A percentile compares a stretch with the other conserved stretches of the same genome.
Evolutionary conservation across 2,329 filamentous ascomycete genomes (phyloP).

Genomic region (Cladosporium cucumerinum): DNA sequence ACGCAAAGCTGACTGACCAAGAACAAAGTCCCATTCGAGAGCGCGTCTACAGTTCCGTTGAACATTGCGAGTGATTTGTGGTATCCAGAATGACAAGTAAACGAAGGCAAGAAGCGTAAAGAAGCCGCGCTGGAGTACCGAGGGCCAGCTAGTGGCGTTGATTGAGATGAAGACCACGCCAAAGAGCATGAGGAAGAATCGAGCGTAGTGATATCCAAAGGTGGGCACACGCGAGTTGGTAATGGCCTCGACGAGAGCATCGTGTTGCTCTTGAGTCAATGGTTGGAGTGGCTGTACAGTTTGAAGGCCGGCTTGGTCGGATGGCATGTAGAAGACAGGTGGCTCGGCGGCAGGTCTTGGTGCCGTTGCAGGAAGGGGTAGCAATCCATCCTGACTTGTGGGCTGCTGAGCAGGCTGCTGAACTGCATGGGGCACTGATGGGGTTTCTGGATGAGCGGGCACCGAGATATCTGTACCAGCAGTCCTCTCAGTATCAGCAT

Average conservation of each 20-base stretch:
- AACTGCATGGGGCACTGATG: conserved; percentile 23
- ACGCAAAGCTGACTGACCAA: conserved; percentile 76
- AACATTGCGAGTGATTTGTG: conserved; percentile 87
- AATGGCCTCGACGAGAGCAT: conserved; percentile 39
- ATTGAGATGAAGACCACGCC: conserved; percentile 57
- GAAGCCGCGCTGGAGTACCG: conserved; percentile 51
- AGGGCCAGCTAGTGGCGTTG: conserved; percentile 57
- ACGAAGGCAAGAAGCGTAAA: conserved; percentile 62
- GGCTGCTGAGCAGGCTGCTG: conserved; percentile 24
- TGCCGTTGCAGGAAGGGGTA: conserved; percentile 53
- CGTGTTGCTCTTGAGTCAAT: conserved; percentile 16
- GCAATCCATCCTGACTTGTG: conserved; percentile 32
- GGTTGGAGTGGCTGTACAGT: conserved; percentile 23
- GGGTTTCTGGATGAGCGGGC: conserved; percentile 8
- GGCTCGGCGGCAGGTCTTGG: conserved; percentile 47
- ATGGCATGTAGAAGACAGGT: conserved; percentile 54
- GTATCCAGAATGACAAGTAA: conserved; percentile 88
- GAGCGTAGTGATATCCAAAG: conserved; percentile 58
- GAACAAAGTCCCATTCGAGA: conserved; percentile 84
- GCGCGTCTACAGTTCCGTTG: conserved; percentile 89
- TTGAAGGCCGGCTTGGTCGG: conserved; percentile 53
- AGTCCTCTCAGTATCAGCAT: neutral
- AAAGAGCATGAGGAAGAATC: conserved; percentile 60
- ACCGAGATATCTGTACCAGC: neutral
- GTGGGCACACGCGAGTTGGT: conserved; percentile 26